Percentiles rank a stretch among this genome's conserved stretches.
Evolutionary conservation across 2,329 filamentous ascomycete species (phyloP).

Genomic region (Exophiala bonariae): DNA sequence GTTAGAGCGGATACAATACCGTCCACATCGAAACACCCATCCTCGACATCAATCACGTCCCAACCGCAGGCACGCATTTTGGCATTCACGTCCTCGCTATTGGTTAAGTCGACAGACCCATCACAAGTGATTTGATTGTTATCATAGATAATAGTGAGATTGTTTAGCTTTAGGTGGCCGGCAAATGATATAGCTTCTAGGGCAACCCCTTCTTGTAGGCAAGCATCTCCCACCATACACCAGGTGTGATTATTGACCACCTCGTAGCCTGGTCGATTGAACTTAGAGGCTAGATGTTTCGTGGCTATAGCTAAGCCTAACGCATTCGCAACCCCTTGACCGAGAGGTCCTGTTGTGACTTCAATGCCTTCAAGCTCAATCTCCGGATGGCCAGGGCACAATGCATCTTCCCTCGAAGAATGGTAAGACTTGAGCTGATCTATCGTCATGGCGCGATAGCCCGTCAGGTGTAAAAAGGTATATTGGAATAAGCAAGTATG

Average conservation of each 20-base stretch:
- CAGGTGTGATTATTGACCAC: constrained; percentile 53
- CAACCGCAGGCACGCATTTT: constrained; percentile 60
- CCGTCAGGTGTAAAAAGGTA: constrained; percentile 53
- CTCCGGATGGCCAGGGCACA: constrained; percentile 53
- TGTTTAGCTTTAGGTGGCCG: constrained; percentile 57
- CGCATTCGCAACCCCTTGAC: constrained; percentile 60
- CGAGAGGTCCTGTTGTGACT: constrained; percentile 59
- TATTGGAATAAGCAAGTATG: constrained; percentile 59
- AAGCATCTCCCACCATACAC: constrained; percentile 61
- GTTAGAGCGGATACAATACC: constrained; percentile 49
- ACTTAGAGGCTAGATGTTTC: constrained; percentile 54
- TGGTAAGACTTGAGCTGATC: constrained; percentile 60
- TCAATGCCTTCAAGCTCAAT: constrained; percentile 58
- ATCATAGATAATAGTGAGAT: constrained; percentile 60
- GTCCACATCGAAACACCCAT: constrained; percentile 54
- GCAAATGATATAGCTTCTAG: constrained; percentile 59
- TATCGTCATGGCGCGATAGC: constrained; percentile 56
- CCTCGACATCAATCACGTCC: constrained; percentile 55
- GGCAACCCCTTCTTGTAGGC: constrained; percentile 59
- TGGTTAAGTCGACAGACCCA: constrained; percentile 55
- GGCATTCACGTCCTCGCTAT: constrained; percentile 57
- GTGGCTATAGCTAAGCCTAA: constrained; percentile 59
- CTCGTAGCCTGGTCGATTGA: constrained; percentile 50
- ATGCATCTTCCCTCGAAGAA: constrained; percentile 46
- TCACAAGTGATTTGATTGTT: constrained; percentile 64